Percentiles rank a stretch among this genome's conserved stretches.
phyloP scores from a whole-genome alignment of 495 filamentous ascomycete genomes.

The Penicillium malachiteum region DNA sequence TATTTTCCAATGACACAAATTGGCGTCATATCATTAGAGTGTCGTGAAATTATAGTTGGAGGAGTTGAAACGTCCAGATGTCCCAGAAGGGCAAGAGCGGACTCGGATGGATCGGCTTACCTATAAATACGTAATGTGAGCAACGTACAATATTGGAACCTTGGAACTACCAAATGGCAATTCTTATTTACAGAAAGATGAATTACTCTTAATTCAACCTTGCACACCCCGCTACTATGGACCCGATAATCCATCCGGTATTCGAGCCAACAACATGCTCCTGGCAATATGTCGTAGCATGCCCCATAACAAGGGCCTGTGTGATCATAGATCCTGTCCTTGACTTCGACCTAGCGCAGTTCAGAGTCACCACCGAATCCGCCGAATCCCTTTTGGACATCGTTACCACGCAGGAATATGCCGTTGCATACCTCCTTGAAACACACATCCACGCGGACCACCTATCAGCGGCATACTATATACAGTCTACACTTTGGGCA shows the following conservation, averaged over 20 bases:
- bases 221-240: slow-evolving; percentile 15
- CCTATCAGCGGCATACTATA: slow-evolving; percentile 51
- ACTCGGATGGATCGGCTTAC: too few relatives aligned
- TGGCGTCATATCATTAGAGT: too few relatives aligned
- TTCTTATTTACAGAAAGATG: too few relatives aligned
- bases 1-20: too few relatives aligned
- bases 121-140: slow-evolving; percentile 19
- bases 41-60: too few relatives aligned
- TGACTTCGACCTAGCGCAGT: slow-evolving; percentile 44
- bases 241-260: slow-evolving; percentile 35
- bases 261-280: slow-evolving; percentile 45
- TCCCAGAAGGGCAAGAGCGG: too few relatives aligned
- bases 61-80: too few relatives aligned
- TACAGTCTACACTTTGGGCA: slow-evolving; percentile 39
- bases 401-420: slow-evolving; percentile 38
- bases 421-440: slow-evolving; percentile 46
- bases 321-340: slow-evolving; percentile 58
- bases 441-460: slow-evolving; percentile 60
- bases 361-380: slow-evolving; percentile 38
- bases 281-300: slow-evolving; percentile 57
- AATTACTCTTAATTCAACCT: too few relatives aligned
- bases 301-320: slow-evolving; percentile 40
- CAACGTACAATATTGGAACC: too few relatives aligned
- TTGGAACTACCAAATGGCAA: not conserved
- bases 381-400: slow-evolving; percentile 45